phyloP scores from a whole-genome alignment of 2,329 filamentous ascomycete species.

The Beauveria rudraprayagi region DNA sequence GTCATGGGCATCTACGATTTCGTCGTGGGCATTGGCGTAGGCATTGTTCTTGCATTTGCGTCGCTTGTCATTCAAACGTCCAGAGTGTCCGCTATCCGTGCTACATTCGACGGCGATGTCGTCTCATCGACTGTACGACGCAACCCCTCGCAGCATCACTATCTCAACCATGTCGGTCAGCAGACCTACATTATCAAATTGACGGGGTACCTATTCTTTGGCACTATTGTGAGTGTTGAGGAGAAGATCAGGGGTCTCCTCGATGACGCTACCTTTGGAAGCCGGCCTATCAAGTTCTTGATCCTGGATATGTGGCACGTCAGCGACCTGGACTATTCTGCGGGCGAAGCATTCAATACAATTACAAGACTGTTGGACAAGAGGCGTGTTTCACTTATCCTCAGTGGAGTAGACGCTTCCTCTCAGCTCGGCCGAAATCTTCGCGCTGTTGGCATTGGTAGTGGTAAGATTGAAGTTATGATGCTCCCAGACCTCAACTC shows the following conservation, averaged over 20 bases:
- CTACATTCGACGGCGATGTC: conserved; percentile 81
- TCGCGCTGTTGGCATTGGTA: conserved; percentile 73
- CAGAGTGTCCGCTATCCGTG: conserved; percentile 77
- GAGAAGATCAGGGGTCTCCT: conserved; percentile 76
- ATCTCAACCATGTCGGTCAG: conserved; percentile 72
- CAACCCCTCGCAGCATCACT: conserved; percentile 82
- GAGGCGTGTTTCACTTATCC: conserved; percentile 69
- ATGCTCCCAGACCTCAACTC: conserved; percentile 88
- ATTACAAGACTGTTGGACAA: conserved; percentile 77
- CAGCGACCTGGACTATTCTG: conserved; percentile 89
- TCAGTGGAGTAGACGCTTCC: conserved; percentile 73
- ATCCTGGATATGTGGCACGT: conserved; percentile 86
- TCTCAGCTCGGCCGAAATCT: conserved; percentile 71
- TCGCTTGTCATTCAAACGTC: conserved; percentile 90
- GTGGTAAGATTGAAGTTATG: conserved; percentile 63
- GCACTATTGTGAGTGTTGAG: conserved; percentile 93
- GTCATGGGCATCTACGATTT: conserved; percentile 98
- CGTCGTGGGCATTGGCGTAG: conserved; percentile 85
- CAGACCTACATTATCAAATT: conserved; percentile 91
- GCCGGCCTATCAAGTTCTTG: conserved; percentile 78
- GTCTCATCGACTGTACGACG: conserved; percentile 88
- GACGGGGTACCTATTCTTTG: conserved; percentile 94
- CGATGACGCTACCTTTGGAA: conserved; percentile 69
- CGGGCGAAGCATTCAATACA: conserved; percentile 87
- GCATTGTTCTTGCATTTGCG: conserved; percentile 84